phyloP scores from a whole-genome alignment of 2,329 filamentous ascomycete genomes.

The Tricladium varicosporioides region DNA sequence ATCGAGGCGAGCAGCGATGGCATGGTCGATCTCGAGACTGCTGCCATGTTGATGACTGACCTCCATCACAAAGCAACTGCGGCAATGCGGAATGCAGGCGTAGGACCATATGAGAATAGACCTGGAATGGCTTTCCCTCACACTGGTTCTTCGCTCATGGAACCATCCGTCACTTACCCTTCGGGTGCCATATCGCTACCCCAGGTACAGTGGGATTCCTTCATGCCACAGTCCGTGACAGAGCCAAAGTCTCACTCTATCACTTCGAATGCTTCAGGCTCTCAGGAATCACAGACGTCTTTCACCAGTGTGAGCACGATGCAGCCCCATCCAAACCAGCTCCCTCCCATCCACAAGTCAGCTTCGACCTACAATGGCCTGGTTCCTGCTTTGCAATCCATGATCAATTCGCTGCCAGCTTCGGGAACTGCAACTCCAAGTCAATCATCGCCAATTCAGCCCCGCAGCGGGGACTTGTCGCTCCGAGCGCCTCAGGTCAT shows the following conservation, averaged over 20 bases:
- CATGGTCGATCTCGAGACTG: constrained; percentile 93
- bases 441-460: constrained; percentile 69
- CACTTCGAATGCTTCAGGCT: constrained; percentile 62
- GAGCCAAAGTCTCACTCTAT: constrained; percentile 77
- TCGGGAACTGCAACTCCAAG: constrained; percentile 69
- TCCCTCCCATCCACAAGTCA: constrained; percentile 65
- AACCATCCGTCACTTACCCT: constrained; percentile 73
- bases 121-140: constrained; percentile 70
- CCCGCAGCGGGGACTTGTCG: constrained; percentile 65
- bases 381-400: constrained; percentile 65
- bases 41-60: constrained; percentile 97
- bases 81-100: constrained; percentile 58
- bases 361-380: constrained; percentile 57
- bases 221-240: constrained; percentile 67
- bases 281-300: constrained; percentile 66
- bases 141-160: constrained; percentile 69
- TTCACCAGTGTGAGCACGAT: constrained; percentile 58
- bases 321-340: constrained; percentile 58
- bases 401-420: constrained; percentile 69
- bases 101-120: constrained; percentile 51
- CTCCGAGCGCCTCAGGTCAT: constrained; percentile 76
- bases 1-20: constrained; percentile 88
- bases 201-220: constrained; percentile 89
- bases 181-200: constrained; percentile 78
- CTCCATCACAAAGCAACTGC: constrained; percentile 94